phyloP scores from a whole-genome alignment of 257 asterid species.

The Scutellaria minor region DNA sequence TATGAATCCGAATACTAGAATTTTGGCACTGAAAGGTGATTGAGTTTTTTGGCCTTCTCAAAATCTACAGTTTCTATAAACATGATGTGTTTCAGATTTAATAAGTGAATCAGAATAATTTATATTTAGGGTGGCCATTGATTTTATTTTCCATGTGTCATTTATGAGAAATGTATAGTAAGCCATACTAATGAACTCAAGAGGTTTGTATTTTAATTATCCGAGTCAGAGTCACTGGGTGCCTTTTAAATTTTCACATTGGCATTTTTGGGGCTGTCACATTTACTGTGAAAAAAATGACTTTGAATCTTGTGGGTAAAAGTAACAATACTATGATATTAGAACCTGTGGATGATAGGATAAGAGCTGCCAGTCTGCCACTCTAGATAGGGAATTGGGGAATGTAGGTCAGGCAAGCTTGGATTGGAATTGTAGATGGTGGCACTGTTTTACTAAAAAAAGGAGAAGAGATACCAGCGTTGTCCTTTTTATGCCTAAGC shows the following conservation, averaged over 20 bases:
- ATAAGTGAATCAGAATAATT: not conserved
- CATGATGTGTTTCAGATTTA: conserved; percentile 2
- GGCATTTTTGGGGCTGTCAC: not conserved
- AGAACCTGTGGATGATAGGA: conserved; percentile 16
- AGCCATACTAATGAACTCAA: conserved; percentile 17
- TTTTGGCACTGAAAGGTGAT: conserved; percentile 86
- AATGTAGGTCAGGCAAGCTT: not conserved
- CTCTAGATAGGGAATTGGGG: conserved; percentile 12
- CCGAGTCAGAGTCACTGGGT: not conserved
- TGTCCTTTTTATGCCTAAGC: conserved; percentile 5
- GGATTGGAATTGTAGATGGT: conserved; percentile 12
- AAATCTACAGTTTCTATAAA: not conserved
- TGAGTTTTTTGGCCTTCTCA: conserved; percentile 10
- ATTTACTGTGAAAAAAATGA: not conserved
- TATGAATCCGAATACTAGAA: conserved; percentile 93
- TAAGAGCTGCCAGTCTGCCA: not conserved
- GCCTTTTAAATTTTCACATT: not conserved
- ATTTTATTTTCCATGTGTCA: not conserved
- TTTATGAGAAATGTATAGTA: conserved; percentile 1
- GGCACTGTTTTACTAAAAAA: not conserved
- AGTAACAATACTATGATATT: not conserved
- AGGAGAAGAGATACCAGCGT: too few relatives aligned
- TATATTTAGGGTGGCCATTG: not conserved
- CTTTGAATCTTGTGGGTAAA: not conserved
- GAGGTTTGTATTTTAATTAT: not conserved